Evolutionary conservation across 805 yeast species (phyloP).

Genomic region (Candida sonorensis): DNA sequence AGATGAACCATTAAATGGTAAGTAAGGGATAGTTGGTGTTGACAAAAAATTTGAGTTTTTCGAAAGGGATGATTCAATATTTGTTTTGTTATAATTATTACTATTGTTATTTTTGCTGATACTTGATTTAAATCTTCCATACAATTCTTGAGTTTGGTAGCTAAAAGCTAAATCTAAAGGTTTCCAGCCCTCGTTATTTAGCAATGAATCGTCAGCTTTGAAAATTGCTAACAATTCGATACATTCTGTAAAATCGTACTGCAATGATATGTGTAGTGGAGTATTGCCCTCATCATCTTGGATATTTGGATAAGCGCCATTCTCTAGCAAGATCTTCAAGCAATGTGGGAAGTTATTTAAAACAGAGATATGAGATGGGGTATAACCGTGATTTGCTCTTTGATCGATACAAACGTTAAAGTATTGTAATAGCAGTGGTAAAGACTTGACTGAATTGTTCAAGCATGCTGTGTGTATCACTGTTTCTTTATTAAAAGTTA

Average conservation of each 20-base stretch:
- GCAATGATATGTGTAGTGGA: conserved; percentile 78
- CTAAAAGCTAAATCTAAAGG: conserved; percentile 57
- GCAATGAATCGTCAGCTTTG: conserved; percentile 39
- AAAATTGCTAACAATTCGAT: conserved; percentile 44
- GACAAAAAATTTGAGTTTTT: too few relatives aligned
- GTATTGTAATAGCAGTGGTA: conserved; percentile 66
- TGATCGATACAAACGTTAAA: conserved; percentile 42
- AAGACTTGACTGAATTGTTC: conserved; percentile 51
- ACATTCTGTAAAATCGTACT: conserved; percentile 56
- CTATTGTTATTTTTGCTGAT: too few relatives aligned
- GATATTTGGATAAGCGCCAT: conserved; percentile 70
- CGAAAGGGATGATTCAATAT: too few relatives aligned
- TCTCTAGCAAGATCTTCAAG: conserved; percentile 54
- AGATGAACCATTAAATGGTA: neutral
- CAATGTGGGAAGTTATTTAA: conserved; percentile 55
- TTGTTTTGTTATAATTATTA: too few relatives aligned
- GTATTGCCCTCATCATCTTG: conserved; percentile 74
- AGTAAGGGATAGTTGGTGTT: too few relatives aligned
- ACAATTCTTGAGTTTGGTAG: conserved; percentile 40
- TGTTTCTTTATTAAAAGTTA: conserved; percentile 51
- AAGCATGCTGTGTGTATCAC: conserved; percentile 65
- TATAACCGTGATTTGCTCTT: conserved; percentile 40
- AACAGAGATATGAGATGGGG: conserved; percentile 68
- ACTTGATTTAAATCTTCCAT: conserved; percentile 25
- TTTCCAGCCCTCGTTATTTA: conserved; percentile 56